A percentile compares a stretch with the other conserved stretches of the same genome.
Conservation (phyloP, 139 green algal genomes). For the Dunaliella sp. region DNA sequence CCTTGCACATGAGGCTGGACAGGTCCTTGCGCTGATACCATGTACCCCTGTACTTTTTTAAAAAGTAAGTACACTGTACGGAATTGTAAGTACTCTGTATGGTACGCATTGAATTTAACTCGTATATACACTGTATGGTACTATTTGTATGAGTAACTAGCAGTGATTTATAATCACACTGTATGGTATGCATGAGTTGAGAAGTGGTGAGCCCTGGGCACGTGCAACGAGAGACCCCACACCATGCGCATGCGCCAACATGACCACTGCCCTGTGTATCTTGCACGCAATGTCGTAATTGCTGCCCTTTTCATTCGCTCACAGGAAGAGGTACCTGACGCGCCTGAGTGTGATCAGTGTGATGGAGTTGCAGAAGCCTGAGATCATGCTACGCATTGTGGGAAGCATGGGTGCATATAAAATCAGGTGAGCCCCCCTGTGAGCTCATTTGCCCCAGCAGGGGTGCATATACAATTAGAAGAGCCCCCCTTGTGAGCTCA, state of each 20-base stretch:
- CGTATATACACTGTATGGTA: too few relatives aligned
- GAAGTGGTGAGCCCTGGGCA: not conserved
- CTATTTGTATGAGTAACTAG: not conserved
- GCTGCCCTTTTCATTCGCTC: not conserved
- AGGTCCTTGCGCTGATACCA: too few relatives aligned
- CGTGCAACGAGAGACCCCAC: not conserved
- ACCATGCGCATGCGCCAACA: not conserved
- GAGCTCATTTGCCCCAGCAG: not conserved
- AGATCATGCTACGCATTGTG: slow-evolving; percentile 1
- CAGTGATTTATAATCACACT: not conserved
- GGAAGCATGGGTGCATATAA: slow-evolving; percentile 6
- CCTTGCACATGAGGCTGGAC: too few relatives aligned
- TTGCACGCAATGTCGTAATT: not conserved
- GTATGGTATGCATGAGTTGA: too few relatives aligned
- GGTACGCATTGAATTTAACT: too few relatives aligned
- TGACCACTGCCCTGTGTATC: not conserved
- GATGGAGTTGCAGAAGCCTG: slow-evolving; percentile 9
- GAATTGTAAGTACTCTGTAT: not conserved
- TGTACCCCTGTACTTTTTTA: too few relatives aligned
- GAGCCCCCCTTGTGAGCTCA: too few relatives aligned
- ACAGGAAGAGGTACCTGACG: not conserved
- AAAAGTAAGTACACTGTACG: not conserved
- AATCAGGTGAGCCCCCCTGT: not conserved
- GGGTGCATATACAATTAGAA: too few relatives aligned
- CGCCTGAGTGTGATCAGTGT: not conserved